Conservation (phyloP, 495 filamentous ascomycete genomes). For the Beverwykella pulmonaria region DNA sequence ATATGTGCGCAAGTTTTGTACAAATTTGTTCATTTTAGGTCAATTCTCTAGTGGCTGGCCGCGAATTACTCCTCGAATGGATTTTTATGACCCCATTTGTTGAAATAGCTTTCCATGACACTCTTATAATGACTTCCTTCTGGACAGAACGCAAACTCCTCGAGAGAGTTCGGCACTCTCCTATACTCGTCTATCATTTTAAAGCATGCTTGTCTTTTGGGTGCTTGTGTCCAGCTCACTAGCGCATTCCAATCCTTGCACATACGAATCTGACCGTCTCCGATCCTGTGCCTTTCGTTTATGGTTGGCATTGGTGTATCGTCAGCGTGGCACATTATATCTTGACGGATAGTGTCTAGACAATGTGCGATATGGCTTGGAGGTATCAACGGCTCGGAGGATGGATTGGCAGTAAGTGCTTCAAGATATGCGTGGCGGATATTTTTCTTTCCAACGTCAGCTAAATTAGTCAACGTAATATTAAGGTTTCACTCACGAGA, state of each 20-base stretch:
- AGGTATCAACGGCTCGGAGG: background rate
- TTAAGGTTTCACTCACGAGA: background rate
- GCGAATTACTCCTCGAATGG: background rate
- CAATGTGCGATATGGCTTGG: slow-evolving; percentile 1
- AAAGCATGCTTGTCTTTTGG: slow-evolving; percentile 7
- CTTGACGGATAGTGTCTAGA: slow-evolving; percentile 6
- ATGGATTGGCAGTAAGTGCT: background rate
- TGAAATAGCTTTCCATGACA: slow-evolving; percentile 3
- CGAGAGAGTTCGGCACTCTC: background rate
- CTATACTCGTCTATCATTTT: slow-evolving; percentile 9
- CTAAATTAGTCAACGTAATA: background rate
- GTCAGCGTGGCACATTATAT: slow-evolving; percentile 5
- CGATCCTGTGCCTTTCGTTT: slow-evolving; percentile 1
- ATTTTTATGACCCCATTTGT: background rate
- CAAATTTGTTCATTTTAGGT: no score
- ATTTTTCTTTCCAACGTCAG: background rate
- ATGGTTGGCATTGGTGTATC: slow-evolving; percentile 4
- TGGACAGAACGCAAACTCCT: slow-evolving; percentile 5
- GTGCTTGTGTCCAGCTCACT: slow-evolving; percentile 1
- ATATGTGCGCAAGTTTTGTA: no score
- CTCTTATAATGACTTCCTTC: background rate
- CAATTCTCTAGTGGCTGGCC: no score
- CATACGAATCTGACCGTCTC: background rate
- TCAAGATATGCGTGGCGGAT: slow-evolving; percentile 1
- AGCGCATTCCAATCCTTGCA: slow-evolving; percentile 7